A percentile compares a stretch with the other conserved stretches of the same genome.
phyloP scores from a whole-genome alignment of 2,329 filamentous ascomycete genomes.

The Colletotrichum sp. region DNA sequence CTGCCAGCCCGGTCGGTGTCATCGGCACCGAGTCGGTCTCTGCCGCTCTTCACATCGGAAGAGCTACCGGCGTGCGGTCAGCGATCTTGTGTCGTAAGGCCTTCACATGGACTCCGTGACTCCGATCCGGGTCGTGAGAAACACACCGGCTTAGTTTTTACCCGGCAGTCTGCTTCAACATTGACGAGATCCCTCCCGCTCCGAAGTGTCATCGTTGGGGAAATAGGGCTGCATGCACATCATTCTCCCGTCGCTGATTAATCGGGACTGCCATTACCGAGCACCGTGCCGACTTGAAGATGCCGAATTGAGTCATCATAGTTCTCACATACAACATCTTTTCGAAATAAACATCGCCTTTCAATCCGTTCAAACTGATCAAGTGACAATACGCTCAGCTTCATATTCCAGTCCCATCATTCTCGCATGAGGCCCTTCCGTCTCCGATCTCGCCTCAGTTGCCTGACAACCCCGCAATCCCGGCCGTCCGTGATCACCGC shows the following conservation, averaged over 20 bases:
- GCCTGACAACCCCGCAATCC: not conserved
- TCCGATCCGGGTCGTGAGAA: not conserved
- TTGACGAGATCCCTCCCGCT: not conserved
- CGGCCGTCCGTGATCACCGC: not conserved
- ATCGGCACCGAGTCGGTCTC: slow-evolving; percentile 4
- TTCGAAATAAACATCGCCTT: not conserved
- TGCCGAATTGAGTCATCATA: not conserved
- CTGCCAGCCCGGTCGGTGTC: not conserved
- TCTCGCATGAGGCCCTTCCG: not conserved
- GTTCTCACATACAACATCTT: not conserved
- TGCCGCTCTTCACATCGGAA: not conserved
- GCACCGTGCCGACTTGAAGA: not conserved
- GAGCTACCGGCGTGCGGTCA: not conserved
- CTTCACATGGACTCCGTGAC: not conserved
- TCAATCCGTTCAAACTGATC: not conserved
- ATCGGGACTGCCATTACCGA: not conserved
- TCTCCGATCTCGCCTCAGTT: not conserved
- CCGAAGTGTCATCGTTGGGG: not conserved
- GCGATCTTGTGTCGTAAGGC: not conserved
- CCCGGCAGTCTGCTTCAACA: not conserved
- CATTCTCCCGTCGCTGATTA: not conserved
- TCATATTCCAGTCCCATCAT: not conserved
- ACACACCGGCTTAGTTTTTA: not conserved
- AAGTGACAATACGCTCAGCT: not conserved
- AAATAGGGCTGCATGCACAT: not conserved